These are phyloP conservation scores for Aspergillus sclerotiicarbonarius DNA, from an alignment of 495 filamentous ascomycete species.

Conservation along the genomic window DNA sequence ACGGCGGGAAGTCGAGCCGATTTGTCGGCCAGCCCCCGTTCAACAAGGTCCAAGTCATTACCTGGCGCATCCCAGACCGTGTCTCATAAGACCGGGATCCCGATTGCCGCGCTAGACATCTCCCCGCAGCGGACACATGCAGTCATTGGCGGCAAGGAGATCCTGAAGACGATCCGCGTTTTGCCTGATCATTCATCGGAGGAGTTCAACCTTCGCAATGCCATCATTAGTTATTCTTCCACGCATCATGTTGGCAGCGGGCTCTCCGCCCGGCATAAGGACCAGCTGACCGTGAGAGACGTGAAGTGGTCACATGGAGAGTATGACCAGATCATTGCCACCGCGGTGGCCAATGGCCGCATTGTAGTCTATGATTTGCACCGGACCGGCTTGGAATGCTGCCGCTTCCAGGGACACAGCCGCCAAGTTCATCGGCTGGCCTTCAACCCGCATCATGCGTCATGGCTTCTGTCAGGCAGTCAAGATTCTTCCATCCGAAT, in stretches of 20 bases:
- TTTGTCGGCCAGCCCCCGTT: conserved; percentile 29
- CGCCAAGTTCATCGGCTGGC: conserved; percentile 91
- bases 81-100: conserved; percentile 67
- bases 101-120: conserved; percentile 71
- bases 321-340: conserved; percentile 68
- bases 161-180: conserved; percentile 66
- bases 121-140: conserved; percentile 74
- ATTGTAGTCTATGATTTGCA: conserved; percentile 85
- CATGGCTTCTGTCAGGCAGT: conserved; percentile 80
- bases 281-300: conserved; percentile 73
- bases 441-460: conserved; percentile 79
- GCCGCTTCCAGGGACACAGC: conserved; percentile 78
- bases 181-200: conserved; percentile 63
- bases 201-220: conserved; percentile 67
- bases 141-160: conserved; percentile 66
- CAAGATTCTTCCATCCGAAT: conserved; percentile 88
- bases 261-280: conserved; percentile 52
- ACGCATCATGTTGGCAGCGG: conserved; percentile 65
- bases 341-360: conserved; percentile 81
- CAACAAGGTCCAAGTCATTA: conserved; percentile 43
- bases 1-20: conserved; percentile 30
- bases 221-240: conserved; percentile 59
- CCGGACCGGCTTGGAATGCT: conserved; percentile 68
- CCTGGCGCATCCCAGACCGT: conserved; percentile 70
- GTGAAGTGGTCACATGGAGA: conserved; percentile 78